phyloP scores from a whole-genome alignment of 768 basidiomycete genomes.

The Boletus rex-veris region DNA sequence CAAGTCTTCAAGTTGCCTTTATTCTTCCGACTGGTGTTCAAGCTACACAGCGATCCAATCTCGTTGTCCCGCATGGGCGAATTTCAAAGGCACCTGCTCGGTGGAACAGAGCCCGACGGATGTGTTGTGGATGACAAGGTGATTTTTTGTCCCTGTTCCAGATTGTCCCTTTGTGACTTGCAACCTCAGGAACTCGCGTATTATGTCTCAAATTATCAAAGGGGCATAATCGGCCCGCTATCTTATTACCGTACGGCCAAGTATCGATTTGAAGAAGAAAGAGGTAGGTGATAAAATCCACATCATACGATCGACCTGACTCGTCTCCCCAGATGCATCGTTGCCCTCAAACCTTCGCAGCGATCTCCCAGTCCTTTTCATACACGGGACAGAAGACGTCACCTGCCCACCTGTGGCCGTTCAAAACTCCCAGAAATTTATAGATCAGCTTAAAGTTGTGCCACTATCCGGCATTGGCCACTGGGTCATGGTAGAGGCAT shows the following conservation, averaged over 20 bases:
- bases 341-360: conserved; percentile 42
- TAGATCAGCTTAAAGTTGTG: conserved; percentile 48
- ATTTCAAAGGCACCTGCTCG: conserved; percentile 8
- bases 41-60: neutral
- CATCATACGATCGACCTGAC: neutral
- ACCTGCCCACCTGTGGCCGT: conserved; percentile 44
- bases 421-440: conserved; percentile 44
- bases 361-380: conserved; percentile 56
- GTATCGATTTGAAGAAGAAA: conserved; percentile 65
- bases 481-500: conserved; percentile 66
- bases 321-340: conserved; percentile 34
- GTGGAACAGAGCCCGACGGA: neutral
- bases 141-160: neutral
- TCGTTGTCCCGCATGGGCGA: neutral
- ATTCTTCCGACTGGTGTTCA: conserved; percentile 18
- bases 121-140: conserved; percentile 23
- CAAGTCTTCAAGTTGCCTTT: conserved; percentile 28
- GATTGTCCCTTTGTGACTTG: conserved; percentile 1
- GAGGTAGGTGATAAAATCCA: conserved; percentile 21
- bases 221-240: conserved; percentile 65
- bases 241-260: conserved; percentile 71
- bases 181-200: conserved; percentile 51
- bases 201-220: conserved; percentile 44
- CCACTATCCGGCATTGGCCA: conserved; percentile 57
- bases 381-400: conserved; percentile 56